Conservation (phyloP, 352 stramenopile species). For the Globisporangium cystogenes region DNA sequence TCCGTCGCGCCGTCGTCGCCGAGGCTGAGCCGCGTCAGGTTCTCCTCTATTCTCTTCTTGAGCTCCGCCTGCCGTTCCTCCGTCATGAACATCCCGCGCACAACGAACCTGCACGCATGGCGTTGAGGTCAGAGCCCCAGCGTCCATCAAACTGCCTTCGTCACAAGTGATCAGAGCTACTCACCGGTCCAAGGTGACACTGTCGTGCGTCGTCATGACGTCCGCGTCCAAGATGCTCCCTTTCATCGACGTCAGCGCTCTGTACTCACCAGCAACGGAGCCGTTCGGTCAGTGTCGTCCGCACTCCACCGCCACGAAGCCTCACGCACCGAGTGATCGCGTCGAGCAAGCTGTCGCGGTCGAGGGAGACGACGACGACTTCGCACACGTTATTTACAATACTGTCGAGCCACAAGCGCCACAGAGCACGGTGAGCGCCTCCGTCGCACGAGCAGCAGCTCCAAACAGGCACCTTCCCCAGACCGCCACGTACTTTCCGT, state of each 20-base stretch:
- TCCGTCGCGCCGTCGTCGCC: conserved; percentile 28
- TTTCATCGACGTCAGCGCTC: conserved; percentile 75
- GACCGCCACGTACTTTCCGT: conserved; percentile 58
- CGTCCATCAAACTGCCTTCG: neutral
- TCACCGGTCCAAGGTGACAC: conserved; percentile 62
- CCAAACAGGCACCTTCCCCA: neutral
- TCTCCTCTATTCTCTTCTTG: conserved; percentile 66
- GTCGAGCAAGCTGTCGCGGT: conserved; percentile 76
- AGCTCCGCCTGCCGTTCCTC: conserved; percentile 71
- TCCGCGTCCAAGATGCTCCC: conserved; percentile 83
- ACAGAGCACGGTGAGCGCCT: neutral
- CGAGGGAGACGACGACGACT: conserved; percentile 73
- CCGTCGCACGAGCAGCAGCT: neutral
- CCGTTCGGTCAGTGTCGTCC: neutral
- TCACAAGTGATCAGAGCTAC: neutral
- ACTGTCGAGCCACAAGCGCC: conserved; percentile 15
- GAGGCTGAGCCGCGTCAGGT: conserved; percentile 56
- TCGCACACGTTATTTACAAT: conserved; percentile 77
- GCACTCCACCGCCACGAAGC: neutral
- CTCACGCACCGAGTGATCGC: conserved; percentile 50
- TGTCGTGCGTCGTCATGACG: conserved; percentile 82
- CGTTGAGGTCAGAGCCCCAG: neutral
- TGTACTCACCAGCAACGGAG: conserved; percentile 5
- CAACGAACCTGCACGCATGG: conserved; percentile 48
- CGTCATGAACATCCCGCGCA: conserved; percentile 77